A percentile compares a stretch with the other conserved stretches of the same genome.
Conservation (phyloP, 2,329 filamentous ascomycete genomes). For the Penicillium sp. region DNA sequence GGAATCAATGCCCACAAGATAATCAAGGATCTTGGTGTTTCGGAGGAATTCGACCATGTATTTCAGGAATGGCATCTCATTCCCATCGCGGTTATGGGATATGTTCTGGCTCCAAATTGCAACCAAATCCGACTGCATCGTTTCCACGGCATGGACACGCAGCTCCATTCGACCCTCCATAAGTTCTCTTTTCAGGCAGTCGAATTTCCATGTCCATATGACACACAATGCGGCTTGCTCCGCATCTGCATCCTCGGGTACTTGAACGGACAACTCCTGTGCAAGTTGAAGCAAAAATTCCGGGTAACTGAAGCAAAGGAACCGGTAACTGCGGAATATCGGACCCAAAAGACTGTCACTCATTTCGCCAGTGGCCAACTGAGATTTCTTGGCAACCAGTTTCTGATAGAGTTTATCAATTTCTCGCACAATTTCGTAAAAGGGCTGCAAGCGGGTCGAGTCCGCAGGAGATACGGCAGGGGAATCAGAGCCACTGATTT, state of each 20-base stretch:
- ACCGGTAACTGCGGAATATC: conserved; percentile 33
- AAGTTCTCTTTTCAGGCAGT: conserved; percentile 68
- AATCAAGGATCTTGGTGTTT: conserved; percentile 71
- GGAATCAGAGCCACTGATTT: conserved; percentile 22
- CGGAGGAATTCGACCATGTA: conserved; percentile 70
- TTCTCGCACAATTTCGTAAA: conserved; percentile 32
- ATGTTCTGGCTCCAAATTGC: conserved; percentile 61
- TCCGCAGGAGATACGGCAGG: conserved; percentile 20
- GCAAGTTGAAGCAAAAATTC: conserved; percentile 37
- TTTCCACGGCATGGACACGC: conserved; percentile 73
- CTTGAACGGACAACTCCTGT: conserved; percentile 36
- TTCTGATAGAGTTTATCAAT: conserved; percentile 40
- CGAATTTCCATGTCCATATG: conserved; percentile 65
- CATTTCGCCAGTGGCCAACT: conserved; percentile 45
- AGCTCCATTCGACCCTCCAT: conserved; percentile 87
- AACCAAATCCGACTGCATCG: conserved; percentile 70
- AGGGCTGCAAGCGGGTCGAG: conserved; percentile 19
- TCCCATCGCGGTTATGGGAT: conserved; percentile 47
- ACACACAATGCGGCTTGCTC: conserved; percentile 38
- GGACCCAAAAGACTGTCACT: conserved; percentile 38
- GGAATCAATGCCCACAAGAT: conserved; percentile 85
- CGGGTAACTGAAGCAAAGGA: conserved; percentile 31
- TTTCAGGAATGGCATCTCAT: conserved; percentile 53
- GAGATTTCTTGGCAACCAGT: conserved; percentile 43
- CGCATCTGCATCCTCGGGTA: conserved; percentile 29